Base-by-base conservation (phyloP, 2,329 filamentous ascomycete species). In the Clonostachys solani region DNA sequence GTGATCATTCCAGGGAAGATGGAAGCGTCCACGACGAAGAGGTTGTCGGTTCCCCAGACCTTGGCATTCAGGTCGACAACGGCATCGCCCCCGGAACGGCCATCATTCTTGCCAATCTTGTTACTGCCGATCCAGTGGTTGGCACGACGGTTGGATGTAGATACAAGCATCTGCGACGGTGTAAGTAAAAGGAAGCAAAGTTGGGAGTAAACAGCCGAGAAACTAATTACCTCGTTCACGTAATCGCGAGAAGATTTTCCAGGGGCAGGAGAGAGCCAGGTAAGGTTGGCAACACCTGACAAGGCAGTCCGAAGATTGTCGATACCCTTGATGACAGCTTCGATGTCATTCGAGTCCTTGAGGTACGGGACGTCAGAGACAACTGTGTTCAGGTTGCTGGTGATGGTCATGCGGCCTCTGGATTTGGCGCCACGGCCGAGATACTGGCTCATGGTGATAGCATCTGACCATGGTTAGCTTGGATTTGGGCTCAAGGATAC, bases 1-100 rank as follows among this genome's bases (percentile, higher is more conserved):
- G 82, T 83, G 4, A 83, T 74, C 54, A 87, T 78, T 52, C 85
- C 84, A 0, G 85, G 84, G 67, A 87, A 85, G 56, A 88, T 83
- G 50, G 77, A 79, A 1, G 79, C 84, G 56, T 88, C 84, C 5
- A 87, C 80, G 13, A 87, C 78, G 56, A 83, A 86, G 41, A 86
- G 68, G 63, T 87, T 86, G 56, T 86, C 80, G 0, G 79, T 86
- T 36, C 83, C 83, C 56, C 80, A 86, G 6, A 87, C 81, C 63
- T 77, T 80, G 48, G 81, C 78, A 63, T 86, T 70, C 12, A 72
- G 60, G 54, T 86, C 83, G 2, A 86, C 83, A 3, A 87, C 83
- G 2, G 80, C 69, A 7, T 69, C 74, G 15, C 82, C 81, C n/a
- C 61, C 65, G 44, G 63, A 50, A n/a, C 75, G 73, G 16, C 78